Evolutionary conservation across 2,329 filamentous ascomycete species (phyloP), one percentile per base, ranked within the genome.

Genomic region (Ophiostoma australiae): DNA sequence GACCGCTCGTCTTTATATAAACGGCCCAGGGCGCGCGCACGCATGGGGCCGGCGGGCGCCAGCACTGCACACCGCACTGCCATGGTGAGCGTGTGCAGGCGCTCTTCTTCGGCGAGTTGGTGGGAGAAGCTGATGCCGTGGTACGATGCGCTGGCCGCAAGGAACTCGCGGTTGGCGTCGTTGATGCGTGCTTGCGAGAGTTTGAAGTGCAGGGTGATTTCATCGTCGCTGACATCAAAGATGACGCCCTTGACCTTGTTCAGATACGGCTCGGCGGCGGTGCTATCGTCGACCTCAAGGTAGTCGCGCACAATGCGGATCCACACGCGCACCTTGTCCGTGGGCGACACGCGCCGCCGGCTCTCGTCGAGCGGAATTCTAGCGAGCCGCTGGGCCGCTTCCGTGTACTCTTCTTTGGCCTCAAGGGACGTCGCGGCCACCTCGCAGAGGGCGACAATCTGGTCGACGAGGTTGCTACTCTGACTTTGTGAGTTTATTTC

Each of bases 181-280:
- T 93, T 88, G 80, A 99, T 97, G 72, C 94, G 91, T 6, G 95
- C 95, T 80, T 97, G 93, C 10, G 91, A 94, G 74, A 98, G 89
- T 76, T 92, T 89, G 82, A 98, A 99, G 80, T 94, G 90, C 69
- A 98, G 84, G 75, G 89, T 89, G 67, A 94, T 84, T 73, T 91
- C 87, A 55, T 89, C 86, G 78, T 97, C 89, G 39, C 86, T 82
- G 41, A 97, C 89, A 74, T 87, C 89, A 82, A 92, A 89, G 78
- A 97, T 93, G 75, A 97, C 85, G 78, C 95, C 94, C 82, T 97
- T 98, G 80, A 97, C 91, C 80, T 94, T 94, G 84, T 97, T 97
- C 76, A 99, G 86, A 78, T 94, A 97, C 58, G 86, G 87, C 78
- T 96, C 93, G 61, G 95, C 95, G 48, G 87, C 86, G 1, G 90